Percentiles rank a stretch among this genome's conserved stretches.
phyloP scores from a whole-genome alignment of 805 yeast species.

The Kodamaea laetipori region DNA sequence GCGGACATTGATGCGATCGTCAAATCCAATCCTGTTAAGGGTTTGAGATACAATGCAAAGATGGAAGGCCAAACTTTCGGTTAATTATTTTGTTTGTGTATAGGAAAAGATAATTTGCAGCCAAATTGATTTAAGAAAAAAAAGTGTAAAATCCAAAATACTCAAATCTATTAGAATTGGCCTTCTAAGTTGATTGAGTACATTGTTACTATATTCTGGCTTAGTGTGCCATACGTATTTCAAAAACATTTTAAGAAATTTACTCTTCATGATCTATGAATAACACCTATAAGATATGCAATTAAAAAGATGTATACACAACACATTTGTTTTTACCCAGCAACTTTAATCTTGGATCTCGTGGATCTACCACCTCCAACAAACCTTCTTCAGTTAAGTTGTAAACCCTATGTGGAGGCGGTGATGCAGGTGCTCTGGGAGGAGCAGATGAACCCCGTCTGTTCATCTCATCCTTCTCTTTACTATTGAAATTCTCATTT shows the following conservation, averaged over 20 bases:
- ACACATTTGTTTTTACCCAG: constrained; percentile 28
- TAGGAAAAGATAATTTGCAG: too few relatives aligned
- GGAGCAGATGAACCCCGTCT: too few relatives aligned
- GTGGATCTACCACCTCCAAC: constrained; percentile 22
- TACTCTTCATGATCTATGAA: too few relatives aligned
- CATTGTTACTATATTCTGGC: too few relatives aligned
- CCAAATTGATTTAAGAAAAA: too few relatives aligned
- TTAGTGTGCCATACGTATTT: too few relatives aligned
- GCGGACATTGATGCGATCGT: constrained; percentile 51
- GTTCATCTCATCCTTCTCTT: background rate
- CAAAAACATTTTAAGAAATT: too few relatives aligned
- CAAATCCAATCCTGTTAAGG: constrained; percentile 47
- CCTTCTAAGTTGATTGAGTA: too few relatives aligned
- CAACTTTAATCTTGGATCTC: constrained; percentile 19
- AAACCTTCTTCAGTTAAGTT: constrained; percentile 33
- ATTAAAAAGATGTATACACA: constrained; percentile 28
- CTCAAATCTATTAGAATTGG: too few relatives aligned
- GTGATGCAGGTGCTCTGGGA: too few relatives aligned
- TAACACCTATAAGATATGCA: too few relatives aligned
- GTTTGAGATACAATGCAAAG: constrained; percentile 49
- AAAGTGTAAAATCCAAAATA: too few relatives aligned
- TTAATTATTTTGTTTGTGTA: background rate
- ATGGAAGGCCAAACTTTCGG: background rate
- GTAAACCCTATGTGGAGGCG: constrained; percentile 22
- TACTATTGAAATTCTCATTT: constrained; percentile 10